Percentiles rank a stretch among this genome's conserved stretches.
phyloP scores from a whole-genome alignment of 164 flowering plant genomes.

The Vitis riparia region DNA sequence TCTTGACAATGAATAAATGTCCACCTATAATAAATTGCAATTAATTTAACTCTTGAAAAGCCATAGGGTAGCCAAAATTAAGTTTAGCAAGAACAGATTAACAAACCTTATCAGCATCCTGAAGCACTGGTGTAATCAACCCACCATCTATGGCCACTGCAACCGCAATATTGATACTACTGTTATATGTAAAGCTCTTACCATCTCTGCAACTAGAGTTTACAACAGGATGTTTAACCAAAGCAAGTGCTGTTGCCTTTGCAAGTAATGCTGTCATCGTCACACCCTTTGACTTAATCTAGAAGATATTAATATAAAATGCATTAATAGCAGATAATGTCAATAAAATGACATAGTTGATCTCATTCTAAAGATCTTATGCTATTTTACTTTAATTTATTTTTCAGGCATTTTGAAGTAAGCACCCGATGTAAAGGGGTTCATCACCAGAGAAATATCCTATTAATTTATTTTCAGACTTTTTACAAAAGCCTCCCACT shows the following conservation, averaged over 20 bases:
- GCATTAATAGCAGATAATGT: background rate
- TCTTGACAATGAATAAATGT: constrained; percentile 85
- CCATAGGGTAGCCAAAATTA: background rate
- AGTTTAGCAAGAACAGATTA: constrained; percentile 2
- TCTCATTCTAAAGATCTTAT: too few species aligned
- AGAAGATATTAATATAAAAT: constrained; percentile 5
- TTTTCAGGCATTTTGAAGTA: too few species aligned
- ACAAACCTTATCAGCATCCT: constrained; percentile 94
- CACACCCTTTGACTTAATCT: constrained; percentile 96
- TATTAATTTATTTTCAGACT: too few species aligned
- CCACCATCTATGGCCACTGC: constrained; percentile 98
- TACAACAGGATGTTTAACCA: constrained; percentile 87
- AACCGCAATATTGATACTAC: constrained; percentile 90
- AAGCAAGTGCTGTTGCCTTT: constrained; percentile 95
- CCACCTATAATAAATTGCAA: constrained; percentile 48
- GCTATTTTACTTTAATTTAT: too few species aligned
- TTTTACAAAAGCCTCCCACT: too few species aligned
- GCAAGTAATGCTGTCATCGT: constrained; percentile 98
- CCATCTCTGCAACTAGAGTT: constrained; percentile 96
- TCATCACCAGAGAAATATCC: too few species aligned
- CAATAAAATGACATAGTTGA: background rate
- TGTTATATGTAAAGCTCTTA: constrained; percentile 88
- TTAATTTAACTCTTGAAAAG: background rate
- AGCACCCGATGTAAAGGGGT: too few species aligned
- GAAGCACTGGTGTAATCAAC: constrained; percentile 95